Evolutionary conservation across 352 stramenopile genomes (phyloP).

Genomic region (Pythium folliculosum): DNA sequence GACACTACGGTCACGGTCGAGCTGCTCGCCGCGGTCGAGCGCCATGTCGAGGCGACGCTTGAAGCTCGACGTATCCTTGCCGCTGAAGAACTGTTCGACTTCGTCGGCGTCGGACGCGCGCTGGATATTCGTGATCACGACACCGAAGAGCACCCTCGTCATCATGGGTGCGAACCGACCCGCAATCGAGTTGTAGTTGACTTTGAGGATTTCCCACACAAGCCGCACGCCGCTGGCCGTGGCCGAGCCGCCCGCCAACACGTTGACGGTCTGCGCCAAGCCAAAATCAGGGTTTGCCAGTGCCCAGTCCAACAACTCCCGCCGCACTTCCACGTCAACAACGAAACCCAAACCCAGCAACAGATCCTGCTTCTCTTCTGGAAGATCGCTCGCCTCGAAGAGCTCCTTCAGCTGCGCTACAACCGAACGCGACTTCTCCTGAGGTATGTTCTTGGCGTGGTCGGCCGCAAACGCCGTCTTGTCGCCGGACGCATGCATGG

Average conservation of each 20-base stretch:
- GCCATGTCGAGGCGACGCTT: constrained; percentile 53
- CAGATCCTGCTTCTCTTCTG: constrained; percentile 66
- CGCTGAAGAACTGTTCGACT: constrained; percentile 54
- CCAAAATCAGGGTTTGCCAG: constrained; percentile 27
- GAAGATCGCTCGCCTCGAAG: constrained; percentile 64
- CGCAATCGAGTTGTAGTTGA: constrained; percentile 56
- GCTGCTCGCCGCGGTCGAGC: constrained; percentile 58
- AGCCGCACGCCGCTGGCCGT: constrained; percentile 17
- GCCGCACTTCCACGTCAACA: constrained; percentile 41
- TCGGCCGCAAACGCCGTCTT: constrained; percentile 52
- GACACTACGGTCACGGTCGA: constrained; percentile 42
- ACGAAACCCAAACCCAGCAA: constrained; percentile 56
- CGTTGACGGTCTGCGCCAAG: constrained; percentile 34
- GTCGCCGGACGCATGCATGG: constrained; percentile 47
- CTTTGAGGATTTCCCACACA: constrained; percentile 70
- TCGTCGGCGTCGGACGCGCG: constrained; percentile 50
- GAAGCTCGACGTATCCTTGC: constrained; percentile 59
- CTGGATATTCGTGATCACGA: constrained; percentile 46
- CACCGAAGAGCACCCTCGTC: constrained; percentile 44
- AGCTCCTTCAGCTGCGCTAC: constrained; percentile 62
- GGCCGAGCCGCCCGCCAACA: constrained; percentile 37
- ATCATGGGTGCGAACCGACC: constrained; percentile 63
- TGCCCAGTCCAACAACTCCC: constrained; percentile 69
- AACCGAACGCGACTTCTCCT: constrained; percentile 11
- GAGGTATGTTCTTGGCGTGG: constrained; percentile 26